Base-by-base conservation (phyloP, 1,284 basidiomycete species). In the Pseudozyma hubeiensis region DNA sequence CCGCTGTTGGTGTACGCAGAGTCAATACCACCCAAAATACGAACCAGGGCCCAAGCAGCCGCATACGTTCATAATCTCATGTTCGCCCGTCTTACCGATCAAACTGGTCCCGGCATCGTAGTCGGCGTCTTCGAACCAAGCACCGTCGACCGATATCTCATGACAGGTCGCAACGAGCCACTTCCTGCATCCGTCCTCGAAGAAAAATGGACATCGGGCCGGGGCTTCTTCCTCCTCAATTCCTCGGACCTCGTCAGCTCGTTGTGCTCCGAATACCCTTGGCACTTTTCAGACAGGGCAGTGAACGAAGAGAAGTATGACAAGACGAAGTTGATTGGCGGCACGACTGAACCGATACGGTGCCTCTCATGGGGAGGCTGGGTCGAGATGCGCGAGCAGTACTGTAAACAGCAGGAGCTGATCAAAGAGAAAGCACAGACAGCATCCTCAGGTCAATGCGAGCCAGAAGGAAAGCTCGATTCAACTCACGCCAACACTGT, bases 361-460 rank as follows among this genome's bases (percentile, higher is more conserved):
- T 72, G 69, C 35, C 44, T 72, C 4, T 56, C 44, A 17, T 64
- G 64, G 59, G 1, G n/a, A 2, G 39, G 10, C 5, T 72, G 69
- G 69, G 29, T 48, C 5, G 47, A 43, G 19, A 41, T 72, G 55
- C 58, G 57, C 14, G 13, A 53, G 31, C 40, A 51, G 7, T 72
- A 66, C 24, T 19, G 45, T 10, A 37, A 39, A 16, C 44, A 50
- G 31, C 57, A 56, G 33, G 6, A 48, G 39, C 43, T 8, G 14
- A 16, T 5, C 13, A 49, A n/a, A 2, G 30, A 55, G 16, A 16
- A 5, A 6, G 5, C 35, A 40, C 40, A 41, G 19, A 35, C 3
- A 33, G 0, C 6, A 40, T n/a, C 39, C 39, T 30, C 17, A n/a
- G n/a, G 11, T n/a, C 40, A 41, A 1, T 7, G n/a, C 14, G 35